Evolutionary conservation across 371 early-diverging fungal genomes (phyloP), one percentile per base, ranked within the genome.

Genomic region (Circinella umbellata): DNA sequence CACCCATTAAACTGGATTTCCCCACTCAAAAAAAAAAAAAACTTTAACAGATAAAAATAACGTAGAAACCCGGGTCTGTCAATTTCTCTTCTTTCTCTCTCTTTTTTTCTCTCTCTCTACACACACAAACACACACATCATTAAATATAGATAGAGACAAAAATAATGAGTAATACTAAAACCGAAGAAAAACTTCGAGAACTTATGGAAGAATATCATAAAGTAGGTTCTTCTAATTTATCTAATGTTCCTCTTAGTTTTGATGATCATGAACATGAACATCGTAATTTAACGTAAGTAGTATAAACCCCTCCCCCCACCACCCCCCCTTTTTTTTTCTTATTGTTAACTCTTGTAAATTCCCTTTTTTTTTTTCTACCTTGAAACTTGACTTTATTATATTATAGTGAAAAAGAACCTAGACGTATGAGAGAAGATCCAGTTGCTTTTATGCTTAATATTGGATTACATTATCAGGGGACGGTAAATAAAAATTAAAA

Each of bases 401-500:
- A n/a, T 8, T 8, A 15, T 57, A 90, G 90, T 49, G 86, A 84
- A 64, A 83, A 81, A 64, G 88, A 90, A 69, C 88, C 88, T 15
- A 89, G 90, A 46, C 81, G 89, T 59, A 89, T 94, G 71, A 81
- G 92, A 62, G 84, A 89, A 61, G 92, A 92, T 79, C 94, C 94
- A 4, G 81, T 94, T n/a, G 91, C 90, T 3, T 93, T 90, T 70
- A 89, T 92, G 75, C 81, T 93, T 7, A 88, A 90, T 64, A 70
- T 93, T 7, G 89, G 89, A 1, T 85, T 90, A 7, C 91, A 89
- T 74, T 90, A 90, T 68, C 82, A 88, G 66, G 92, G 92, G 64
- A 84, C 89, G 65, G 92, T 90, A 84, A 71, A 51, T n/a, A n/a
- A n/a, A n/a, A n/a, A n/a, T n/a, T n/a, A n/a, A 46, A 35, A 48